Evolutionary conservation across 2,329 filamentous ascomycete genomes (phyloP).

Genomic region (Pseudogymnoascus sp.): DNA sequence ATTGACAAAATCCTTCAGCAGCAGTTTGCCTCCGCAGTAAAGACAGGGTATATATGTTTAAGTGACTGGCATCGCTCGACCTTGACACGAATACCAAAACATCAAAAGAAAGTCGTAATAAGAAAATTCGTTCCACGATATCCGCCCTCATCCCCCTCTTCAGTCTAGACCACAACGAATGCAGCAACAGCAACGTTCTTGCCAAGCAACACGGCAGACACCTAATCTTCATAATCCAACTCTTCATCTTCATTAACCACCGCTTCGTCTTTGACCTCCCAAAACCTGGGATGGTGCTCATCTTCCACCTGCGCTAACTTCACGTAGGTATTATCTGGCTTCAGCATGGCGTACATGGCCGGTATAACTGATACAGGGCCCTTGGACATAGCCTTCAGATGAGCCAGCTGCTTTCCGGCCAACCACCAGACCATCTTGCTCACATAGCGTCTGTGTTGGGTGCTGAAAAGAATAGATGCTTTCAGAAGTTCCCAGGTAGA

Average conservation of each 20-base stretch:
- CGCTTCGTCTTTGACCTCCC: background rate
- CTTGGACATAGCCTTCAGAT: slow-evolving; percentile 23
- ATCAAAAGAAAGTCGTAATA: background rate
- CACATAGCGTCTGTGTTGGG: slow-evolving; percentile 12
- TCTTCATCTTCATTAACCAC: slow-evolving; percentile 3
- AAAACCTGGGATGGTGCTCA: background rate
- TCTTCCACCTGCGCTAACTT: slow-evolving; percentile 13
- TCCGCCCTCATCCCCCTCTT: background rate
- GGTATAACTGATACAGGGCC: slow-evolving; percentile 13
- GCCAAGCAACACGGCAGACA: background rate
- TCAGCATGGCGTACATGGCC: slow-evolving; percentile 21
- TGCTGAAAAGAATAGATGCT: slow-evolving; percentile 35
- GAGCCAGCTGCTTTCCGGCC: slow-evolving; percentile 26
- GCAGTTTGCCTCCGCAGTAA: slow-evolving; percentile 2
- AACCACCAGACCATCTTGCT: slow-evolving; percentile 26
- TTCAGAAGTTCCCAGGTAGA: slow-evolving; percentile 40
- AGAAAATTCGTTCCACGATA: background rate
- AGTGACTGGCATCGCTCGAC: background rate
- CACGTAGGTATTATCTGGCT: slow-evolving; percentile 19
- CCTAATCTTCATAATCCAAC: slow-evolving; percentile 10
- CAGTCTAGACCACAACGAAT: background rate
- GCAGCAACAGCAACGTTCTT: background rate
- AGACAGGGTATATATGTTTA: slow-evolving; percentile 5
- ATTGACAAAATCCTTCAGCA: background rate
- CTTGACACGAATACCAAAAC: background rate